Evolutionary conservation across 1,139 yeast species (phyloP).

Genomic region (Saccharomycopsis hybrid): DNA sequence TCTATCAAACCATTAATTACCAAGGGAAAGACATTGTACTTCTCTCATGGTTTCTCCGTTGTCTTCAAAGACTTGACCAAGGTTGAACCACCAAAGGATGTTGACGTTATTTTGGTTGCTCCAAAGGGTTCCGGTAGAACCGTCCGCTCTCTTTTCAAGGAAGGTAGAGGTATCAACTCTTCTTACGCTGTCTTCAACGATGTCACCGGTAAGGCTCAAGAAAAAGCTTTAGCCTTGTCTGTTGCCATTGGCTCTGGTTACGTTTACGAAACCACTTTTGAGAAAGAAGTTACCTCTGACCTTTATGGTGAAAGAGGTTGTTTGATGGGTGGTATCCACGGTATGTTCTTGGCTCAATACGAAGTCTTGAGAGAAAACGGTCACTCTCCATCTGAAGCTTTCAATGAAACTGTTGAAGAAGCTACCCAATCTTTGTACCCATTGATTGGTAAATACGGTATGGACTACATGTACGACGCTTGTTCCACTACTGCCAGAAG

Average conservation of each 20-base stretch:
- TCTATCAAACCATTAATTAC: constrained; percentile 83
- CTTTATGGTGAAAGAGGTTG: constrained; percentile 99
- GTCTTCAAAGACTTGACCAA: constrained; percentile 96
- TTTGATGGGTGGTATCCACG: constrained; percentile 99
- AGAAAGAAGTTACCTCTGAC: constrained; percentile 98
- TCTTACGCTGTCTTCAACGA: constrained; percentile 99
- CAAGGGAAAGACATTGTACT: constrained; percentile 96
- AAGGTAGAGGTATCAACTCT: constrained; percentile 99
- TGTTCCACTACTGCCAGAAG: constrained; percentile 99
- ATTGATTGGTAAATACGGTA: constrained; percentile 97
- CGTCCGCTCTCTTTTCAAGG: constrained; percentile 97
- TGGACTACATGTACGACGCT: constrained; percentile 99
- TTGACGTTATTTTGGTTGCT: constrained; percentile 97
- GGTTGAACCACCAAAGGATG: constrained; percentile 90
- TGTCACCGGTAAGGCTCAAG: constrained; percentile 98
- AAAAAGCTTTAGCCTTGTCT: constrained; percentile 96
- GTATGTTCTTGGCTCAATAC: constrained; percentile 99
- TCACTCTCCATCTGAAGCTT: constrained; percentile 99
- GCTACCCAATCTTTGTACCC: constrained; percentile 99
- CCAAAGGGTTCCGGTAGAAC: constrained; percentile 99
- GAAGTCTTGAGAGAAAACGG: constrained; percentile 99
- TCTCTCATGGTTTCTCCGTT: constrained; percentile 99
- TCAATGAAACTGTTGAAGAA: constrained; percentile 99
- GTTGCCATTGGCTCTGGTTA: constrained; percentile 99
- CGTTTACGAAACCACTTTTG: constrained; percentile 99